Percentiles rank a stretch among this genome's conserved stretches.
phyloP scores from a whole-genome alignment of 108 stramenopile species.

The Nitzschia putrida region DNA sequence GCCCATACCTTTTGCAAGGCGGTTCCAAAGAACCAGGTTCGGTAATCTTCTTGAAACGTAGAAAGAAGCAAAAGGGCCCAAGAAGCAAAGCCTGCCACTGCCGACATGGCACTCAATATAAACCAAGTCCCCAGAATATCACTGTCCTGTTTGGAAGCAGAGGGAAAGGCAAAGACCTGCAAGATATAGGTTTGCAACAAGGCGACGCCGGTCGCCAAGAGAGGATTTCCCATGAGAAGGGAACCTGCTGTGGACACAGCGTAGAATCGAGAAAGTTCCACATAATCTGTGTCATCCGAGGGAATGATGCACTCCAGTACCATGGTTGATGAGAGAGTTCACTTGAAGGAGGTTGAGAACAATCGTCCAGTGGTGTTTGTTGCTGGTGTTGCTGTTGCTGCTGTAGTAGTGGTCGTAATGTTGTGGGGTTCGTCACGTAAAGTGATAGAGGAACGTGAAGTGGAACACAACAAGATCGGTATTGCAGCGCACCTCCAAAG shows the following conservation, averaged over 20 bases:
- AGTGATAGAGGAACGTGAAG: no score
- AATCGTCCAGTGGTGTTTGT: not conserved
- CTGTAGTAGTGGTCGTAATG: no score
- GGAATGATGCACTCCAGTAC: constrained; percentile 5
- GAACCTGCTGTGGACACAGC: not conserved
- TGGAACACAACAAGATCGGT: no score
- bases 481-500: no score
- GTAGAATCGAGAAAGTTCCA: not conserved
- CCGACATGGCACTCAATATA: constrained; percentile 5
- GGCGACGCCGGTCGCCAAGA: not conserved
- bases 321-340: not conserved
- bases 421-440: no score
- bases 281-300: constrained; percentile 8
- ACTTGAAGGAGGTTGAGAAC: not conserved
- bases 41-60: not conserved
- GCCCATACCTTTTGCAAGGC: constrained; percentile 15
- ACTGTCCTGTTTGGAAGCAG: constrained; percentile 2
- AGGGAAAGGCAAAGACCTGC: not conserved
- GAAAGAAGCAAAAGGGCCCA: constrained; percentile 5
- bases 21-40: constrained; percentile 8
- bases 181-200: not conserved
- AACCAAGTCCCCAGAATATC: not conserved
- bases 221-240: constrained; percentile 7
- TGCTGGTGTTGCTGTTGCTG: not conserved
- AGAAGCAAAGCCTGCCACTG: constrained; percentile 7